Evolutionary conservation across 306 rosid genomes (phyloP).

Genomic region (Macrotyloma uniflorum): DNA sequence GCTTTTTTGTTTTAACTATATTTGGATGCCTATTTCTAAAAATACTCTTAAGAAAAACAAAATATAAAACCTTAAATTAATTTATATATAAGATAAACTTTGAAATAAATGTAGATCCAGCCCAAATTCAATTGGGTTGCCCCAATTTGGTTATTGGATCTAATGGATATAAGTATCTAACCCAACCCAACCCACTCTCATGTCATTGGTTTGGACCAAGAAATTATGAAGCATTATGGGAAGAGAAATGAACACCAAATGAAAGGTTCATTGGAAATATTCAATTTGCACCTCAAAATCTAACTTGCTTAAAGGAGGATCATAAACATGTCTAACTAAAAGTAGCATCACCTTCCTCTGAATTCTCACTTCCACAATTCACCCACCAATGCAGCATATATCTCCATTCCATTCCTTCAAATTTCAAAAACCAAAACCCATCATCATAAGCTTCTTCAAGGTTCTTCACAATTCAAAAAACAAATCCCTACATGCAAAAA

Average conservation of each 20-base stretch:
- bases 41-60: no score
- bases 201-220: neutral
- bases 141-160: no score
- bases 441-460: neutral
- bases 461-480: neutral
- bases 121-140: neutral
- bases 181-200: neutral
- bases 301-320: neutral
- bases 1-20: no score
- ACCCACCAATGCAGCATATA: neutral
- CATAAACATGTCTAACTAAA: slow-evolving; percentile 21
- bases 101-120: neutral
- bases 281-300: slow-evolving; percentile 32
- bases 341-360: slow-evolving; percentile 44
- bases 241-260: no score
- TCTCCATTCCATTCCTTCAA: neutral
- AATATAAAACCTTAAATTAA: no score
- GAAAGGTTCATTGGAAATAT: neutral
- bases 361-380: slow-evolving; percentile 53
- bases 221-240: no score
- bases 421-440: neutral
- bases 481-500: neutral
- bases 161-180: neutral
- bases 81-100: no score
- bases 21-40: no score